Evolutionary conservation across 2,329 filamentous ascomycete species (phyloP), one percentile per base, ranked within the genome.

Genomic region (Aspergillus pseudoterreus): DNA sequence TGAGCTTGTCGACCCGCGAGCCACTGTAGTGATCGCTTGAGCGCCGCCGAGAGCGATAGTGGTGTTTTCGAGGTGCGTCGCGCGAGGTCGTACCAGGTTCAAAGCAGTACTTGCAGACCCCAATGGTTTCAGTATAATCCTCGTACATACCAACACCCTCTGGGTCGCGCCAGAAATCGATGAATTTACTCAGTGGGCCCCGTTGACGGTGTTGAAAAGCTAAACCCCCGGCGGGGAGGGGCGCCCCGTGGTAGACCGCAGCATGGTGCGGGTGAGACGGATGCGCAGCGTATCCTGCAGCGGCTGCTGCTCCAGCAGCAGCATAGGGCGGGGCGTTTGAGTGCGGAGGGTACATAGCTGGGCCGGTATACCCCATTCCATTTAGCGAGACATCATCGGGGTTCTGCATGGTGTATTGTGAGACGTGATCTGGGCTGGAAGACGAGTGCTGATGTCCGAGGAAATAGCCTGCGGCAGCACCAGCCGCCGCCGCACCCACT

Each of bases 51-150:
- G 64, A 57, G 52, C 76, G 68, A 62, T 82, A 82, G 58, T 83
- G 71, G 61, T 86, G 83, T 57, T 79, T 81, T 47, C 83, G 75
- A 5, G 83, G 83, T 0, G 82, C 83, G 63, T 85, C 77, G 53
- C 70, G 64, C 3, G 79, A 76, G 3, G 74, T 78, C 14, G 78
- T 80, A 8, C 78, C 75, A 6, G 83, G 82, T 53, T 85, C 82
- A 60, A 86, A 86, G 64, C 83, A 86, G 58, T 83, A 73, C 56
- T 78, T 82, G 70, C 83, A 86, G 2, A 86, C 79, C 19, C 83
- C 83, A 58, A 85, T 85, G 53, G 81, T 79, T 66, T 86, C 82
- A 1, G 83, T 85, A 60, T 86, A 86, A 62, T 85, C 82, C 65
- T 86, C 83, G 71, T 84, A 86, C 63, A 80, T 79, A 15, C 77